Evolutionary conservation across 495 filamentous ascomycete genomes (phyloP), one percentile per base, ranked within the genome.

Genomic region (Lentithecium fluviatile): DNA sequence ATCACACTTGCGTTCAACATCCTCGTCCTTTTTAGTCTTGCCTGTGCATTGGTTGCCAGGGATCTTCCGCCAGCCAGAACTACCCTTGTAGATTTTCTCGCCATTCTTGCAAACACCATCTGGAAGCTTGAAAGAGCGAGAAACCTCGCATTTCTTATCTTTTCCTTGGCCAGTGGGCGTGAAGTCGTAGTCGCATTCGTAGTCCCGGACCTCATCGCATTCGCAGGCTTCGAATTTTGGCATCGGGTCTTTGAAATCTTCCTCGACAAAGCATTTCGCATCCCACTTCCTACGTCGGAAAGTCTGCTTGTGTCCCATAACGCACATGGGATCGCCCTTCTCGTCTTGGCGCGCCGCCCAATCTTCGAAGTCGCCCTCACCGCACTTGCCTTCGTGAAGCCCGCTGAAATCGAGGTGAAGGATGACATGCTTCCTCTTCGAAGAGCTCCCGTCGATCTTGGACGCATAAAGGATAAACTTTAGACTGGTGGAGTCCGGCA

Each of bases 171-270:
- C 52, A 17, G 50, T 38, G 34, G 60, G 79, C 43, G 83, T 74
- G 69, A 94, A 97, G 70, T 93, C 92, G 77, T 86, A 95, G 69
- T 97, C 90, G 72, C 94, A 98, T 73, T 98, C 94, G 68, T 89
- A 98, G 73, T 98, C 94, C 21, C 45, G 23, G 34, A 79, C 77
- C 11, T 85, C 80, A 0, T 84, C 83, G 76, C 94, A 98, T 20
- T 88, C 81, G 78, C 94, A 98, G 29, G 78, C 71, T 60, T 88
- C 79, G 26, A 81, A 84, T 34, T 82, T 74, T 2, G 85, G 80
- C 17, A 78, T 65, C 0, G 87, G 81, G 58, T 92, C 86, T 67
- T 91, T 82, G 75, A 92, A 96, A 46, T 90, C 83, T 65, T 93
- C 79, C 57, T 88, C 88, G 55, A 97, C 81, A 74, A 95, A 95